Conservation (phyloP, 2,329 filamentous ascomycete species). For the Bipolaris zeicola region DNA sequence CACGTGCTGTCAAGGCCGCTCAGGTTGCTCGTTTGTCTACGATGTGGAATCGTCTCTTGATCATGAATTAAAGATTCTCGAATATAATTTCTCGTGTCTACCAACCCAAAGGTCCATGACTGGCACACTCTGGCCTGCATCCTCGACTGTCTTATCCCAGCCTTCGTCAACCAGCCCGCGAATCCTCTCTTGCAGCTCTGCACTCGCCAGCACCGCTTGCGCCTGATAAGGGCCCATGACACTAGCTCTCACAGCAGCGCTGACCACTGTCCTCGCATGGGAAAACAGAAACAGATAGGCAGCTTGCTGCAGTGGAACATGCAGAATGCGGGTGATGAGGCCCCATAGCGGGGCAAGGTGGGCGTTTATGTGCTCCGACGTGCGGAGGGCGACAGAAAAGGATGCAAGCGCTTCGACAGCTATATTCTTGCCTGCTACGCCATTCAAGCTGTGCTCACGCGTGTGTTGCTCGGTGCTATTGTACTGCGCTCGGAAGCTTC, state of each 20-base stretch:
- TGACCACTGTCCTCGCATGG: slow-evolving; percentile 76
- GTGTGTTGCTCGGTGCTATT: neutral
- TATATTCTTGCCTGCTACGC: neutral
- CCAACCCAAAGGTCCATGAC: slow-evolving; percentile 84
- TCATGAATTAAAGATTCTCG: slow-evolving; percentile 83
- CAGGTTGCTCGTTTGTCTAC: neutral
- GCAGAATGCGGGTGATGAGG: slow-evolving; percentile 66
- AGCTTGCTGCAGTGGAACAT: slow-evolving; percentile 65
- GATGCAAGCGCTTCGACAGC: slow-evolving; percentile 33
- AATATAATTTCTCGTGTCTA: slow-evolving; percentile 81
- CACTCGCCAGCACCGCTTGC: slow-evolving; percentile 71
- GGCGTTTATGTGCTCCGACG: slow-evolving; percentile 49
- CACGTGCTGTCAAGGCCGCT: neutral
- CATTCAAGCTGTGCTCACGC: neutral
- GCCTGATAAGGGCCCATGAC: slow-evolving; percentile 82
- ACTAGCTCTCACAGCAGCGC: slow-evolving; percentile 76
- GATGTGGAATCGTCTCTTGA: neutral
- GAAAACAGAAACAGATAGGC: slow-evolving; percentile 77
- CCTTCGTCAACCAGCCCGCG: slow-evolving; percentile 63
- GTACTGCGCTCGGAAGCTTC: slow-evolving; percentile 61
- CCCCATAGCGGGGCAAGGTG: slow-evolving; percentile 77
- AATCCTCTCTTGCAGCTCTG: slow-evolving; percentile 63
- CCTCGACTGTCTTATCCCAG: slow-evolving; percentile 64
- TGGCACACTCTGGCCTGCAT: slow-evolving; percentile 76
- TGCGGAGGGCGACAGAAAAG: slow-evolving; percentile 41